Percentiles rank a stretch among this genome's conserved stretches.
These are phyloP conservation scores for Tulasnella calospora DNA, from an alignment of 768 basidiomycete genomes.

Conservation along the genomic window DNA sequence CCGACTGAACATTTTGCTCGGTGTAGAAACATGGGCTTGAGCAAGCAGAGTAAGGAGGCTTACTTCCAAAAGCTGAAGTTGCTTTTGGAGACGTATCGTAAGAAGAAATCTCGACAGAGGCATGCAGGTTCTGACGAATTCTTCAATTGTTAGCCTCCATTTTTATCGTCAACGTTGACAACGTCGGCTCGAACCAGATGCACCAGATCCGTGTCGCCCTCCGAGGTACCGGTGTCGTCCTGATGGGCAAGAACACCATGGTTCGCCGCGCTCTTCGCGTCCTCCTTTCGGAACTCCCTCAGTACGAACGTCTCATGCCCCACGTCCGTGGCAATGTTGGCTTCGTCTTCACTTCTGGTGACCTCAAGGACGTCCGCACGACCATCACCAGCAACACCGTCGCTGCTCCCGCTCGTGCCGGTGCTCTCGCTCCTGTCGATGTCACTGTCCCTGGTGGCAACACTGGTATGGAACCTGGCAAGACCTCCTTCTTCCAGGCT, in stretches of 20 bases:
- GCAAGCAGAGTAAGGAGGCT: constrained; percentile 79
- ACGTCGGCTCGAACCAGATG: constrained; percentile 99
- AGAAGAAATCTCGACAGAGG: constrained; percentile 36
- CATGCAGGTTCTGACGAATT: not conserved
- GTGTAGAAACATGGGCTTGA: constrained; percentile 72
- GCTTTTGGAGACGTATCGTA: constrained; percentile 83
- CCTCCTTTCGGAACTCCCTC: constrained; percentile 82
- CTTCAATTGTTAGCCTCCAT: constrained; percentile 67
- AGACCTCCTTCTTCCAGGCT: constrained; percentile 99
- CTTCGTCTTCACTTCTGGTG: constrained; percentile 91
- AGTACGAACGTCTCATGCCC: constrained; percentile 94
- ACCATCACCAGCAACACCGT: constrained; percentile 96
- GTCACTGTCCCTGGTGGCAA: constrained; percentile 91
- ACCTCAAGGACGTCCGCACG: constrained; percentile 93
- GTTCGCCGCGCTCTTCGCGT: constrained; percentile 95
- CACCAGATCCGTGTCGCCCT: constrained; percentile 94
- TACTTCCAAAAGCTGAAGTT: constrained; percentile 95
- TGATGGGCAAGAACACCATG: constrained; percentile 99
- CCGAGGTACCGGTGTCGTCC: constrained; percentile 90
- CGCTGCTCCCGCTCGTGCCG: constrained; percentile 96
- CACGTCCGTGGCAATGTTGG: constrained; percentile 97
- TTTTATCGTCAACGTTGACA: constrained; percentile 99
- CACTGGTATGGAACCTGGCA: constrained; percentile 99
- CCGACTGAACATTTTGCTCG: not conserved
- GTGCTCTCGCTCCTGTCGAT: constrained; percentile 89